Conservation (phyloP, 2,329 filamentous ascomycete species). For the Truncatella angustata region DNA sequence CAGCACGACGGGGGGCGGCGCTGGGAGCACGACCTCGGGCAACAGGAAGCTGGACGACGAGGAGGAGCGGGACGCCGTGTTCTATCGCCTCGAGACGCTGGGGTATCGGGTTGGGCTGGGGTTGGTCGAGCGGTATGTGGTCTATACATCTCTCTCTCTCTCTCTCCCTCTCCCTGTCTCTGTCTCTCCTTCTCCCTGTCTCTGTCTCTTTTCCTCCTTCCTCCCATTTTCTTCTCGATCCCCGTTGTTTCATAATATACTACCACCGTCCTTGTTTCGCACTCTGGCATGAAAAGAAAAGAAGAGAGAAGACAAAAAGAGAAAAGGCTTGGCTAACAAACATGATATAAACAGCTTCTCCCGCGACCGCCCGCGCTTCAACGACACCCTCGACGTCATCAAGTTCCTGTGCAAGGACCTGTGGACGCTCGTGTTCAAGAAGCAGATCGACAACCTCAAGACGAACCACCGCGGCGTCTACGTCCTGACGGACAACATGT, state of each 20-base stretch:
- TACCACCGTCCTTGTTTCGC: too few species aligned
- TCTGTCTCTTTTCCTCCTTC: too few species aligned
- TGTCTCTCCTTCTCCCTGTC: constrained; percentile 1
- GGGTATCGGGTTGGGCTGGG: constrained; percentile 93
- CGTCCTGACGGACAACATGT: constrained; percentile 89
- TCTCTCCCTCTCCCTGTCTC: neutral
- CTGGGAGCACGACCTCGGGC: constrained; percentile 15
- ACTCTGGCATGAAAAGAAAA: too few species aligned
- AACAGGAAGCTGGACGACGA: constrained; percentile 63
- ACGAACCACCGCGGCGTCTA: constrained; percentile 97
- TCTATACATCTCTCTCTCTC: constrained; percentile 14
- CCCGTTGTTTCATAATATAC: too few species aligned
- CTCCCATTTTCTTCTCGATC: neutral
- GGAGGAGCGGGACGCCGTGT: constrained; percentile 80
- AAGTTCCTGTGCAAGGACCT: constrained; percentile 99
- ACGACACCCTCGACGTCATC: constrained; percentile 90
- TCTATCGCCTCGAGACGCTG: constrained; percentile 76
- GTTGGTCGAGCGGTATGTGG: constrained; percentile 78
- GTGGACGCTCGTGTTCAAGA: constrained; percentile 91
- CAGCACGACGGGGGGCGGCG: constrained; percentile 11
- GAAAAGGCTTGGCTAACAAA: too few species aligned
- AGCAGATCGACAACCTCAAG: constrained; percentile 98
- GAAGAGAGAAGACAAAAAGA: too few species aligned
- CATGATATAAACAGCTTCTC: too few species aligned
- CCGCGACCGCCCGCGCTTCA: constrained; percentile 80